Percentiles rank a stretch among this genome's conserved stretches.
These are phyloP conservation scores for Fusarium sp. DNA, from an alignment of 2,329 filamentous ascomycete species.

Conservation along the genomic window DNA sequence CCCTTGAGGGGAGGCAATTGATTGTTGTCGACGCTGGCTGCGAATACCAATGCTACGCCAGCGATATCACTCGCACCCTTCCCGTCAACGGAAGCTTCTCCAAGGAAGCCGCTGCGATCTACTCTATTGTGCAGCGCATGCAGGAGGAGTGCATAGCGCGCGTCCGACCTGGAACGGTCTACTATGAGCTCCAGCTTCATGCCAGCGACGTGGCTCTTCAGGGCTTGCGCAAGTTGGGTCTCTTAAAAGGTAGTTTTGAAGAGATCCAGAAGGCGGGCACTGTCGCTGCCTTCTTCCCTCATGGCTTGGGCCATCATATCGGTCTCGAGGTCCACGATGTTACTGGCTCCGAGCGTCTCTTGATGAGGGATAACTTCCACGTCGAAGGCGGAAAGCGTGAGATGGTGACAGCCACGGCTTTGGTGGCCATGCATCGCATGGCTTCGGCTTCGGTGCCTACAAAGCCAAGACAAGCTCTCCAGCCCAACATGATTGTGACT, in stretches of 20 bases:
- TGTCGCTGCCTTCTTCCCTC: slow-evolving; percentile 74
- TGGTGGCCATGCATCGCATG: slow-evolving; percentile 50
- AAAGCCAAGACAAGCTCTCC: slow-evolving; percentile 59
- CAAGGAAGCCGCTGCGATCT: slow-evolving; percentile 77
- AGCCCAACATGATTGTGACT: slow-evolving; percentile 78
- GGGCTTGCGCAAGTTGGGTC: slow-evolving; percentile 78
- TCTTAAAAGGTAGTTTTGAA: slow-evolving; percentile 74
- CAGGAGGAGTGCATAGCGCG: slow-evolving; percentile 79
- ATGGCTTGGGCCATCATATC: slow-evolving; percentile 74
- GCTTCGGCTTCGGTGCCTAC: slow-evolving; percentile 48
- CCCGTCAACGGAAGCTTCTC: slow-evolving; percentile 79
- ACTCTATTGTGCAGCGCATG: slow-evolving; percentile 84
- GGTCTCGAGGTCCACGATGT: slow-evolving; percentile 76
- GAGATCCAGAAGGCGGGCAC: slow-evolving; percentile 67
- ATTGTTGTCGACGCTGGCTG: slow-evolving; percentile 89
- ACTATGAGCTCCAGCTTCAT: slow-evolving; percentile 78
- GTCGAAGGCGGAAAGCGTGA: slow-evolving; percentile 58
- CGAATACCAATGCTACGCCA: slow-evolving; percentile 88
- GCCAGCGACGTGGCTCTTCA: slow-evolving; percentile 80
- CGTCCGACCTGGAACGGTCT: slow-evolving; percentile 77
- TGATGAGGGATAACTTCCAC: slow-evolving; percentile 48
- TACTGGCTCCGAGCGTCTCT: slow-evolving; percentile 57
- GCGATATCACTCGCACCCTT: slow-evolving; percentile 90
- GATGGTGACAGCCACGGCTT: slow-evolving; percentile 55
- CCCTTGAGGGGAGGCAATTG: slow-evolving; percentile 76